Base-by-base conservation (phyloP, 495 filamentous ascomycete species). In the Usnea hakonensis region DNA sequence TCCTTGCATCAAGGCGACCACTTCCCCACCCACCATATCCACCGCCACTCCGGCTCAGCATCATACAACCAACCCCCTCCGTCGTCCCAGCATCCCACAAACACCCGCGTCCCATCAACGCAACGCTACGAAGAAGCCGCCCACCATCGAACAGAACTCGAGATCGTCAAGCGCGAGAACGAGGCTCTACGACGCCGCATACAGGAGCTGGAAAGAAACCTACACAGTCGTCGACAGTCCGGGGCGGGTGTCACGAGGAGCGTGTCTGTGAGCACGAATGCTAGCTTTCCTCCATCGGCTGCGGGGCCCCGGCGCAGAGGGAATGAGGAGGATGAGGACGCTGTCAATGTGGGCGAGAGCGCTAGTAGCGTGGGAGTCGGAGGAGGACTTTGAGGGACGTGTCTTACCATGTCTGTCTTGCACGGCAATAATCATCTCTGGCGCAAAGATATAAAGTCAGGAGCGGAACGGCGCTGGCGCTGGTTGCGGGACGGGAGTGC, bases 81-180 rank as follows among this genome's bases (percentile, higher is more conserved):
- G 53, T 72, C 44, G 54, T 66, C 60, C 28, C 61, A 64, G 56
- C 65, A 60, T n/a, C 23, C 56, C 28, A 53, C 60, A 11, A 58
- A 44, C 40, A 62, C 56, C 57, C 70, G 66, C 37, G 55, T 68
- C 1, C 63, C 69, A 14, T 73, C 70, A 21, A 69, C 33, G 62
- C 66, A 41, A 72, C 69, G n/a, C 6, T 88, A 87, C 69, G 89
- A 93, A 67, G 90, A 95, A 71, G 80, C 82, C 3, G 78, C 83
- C 0, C 79, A 82, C 57, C 86, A 89, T 60, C 81, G 84, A 44
- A 77, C 78, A 54, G 90, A 95, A 69, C 68, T 94, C 16, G 90
- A 95, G 53, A 73, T 74, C 8, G 82, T 87, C 41, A 90, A 88
- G 73, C 76, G 80, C 13, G 91, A 96, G 75, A 96, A 96, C 68